phyloP scores from a whole-genome alignment of 306 rosid genomes.

The Cicer bijugum region DNA sequence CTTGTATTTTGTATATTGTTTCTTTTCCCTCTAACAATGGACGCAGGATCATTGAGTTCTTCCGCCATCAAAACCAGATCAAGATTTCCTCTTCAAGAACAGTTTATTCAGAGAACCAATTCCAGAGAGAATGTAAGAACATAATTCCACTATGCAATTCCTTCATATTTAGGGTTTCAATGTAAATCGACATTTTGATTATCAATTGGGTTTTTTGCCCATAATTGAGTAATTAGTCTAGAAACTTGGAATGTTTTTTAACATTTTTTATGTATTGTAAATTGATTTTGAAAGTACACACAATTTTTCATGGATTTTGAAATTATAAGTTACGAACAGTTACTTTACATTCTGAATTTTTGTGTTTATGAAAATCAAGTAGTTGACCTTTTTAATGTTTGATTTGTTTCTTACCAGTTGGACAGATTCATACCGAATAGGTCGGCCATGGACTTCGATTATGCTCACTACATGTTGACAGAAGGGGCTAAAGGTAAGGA shows the following conservation, averaged over 20 bases:
- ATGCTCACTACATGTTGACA: constrained; percentile 65
- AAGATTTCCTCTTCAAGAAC: constrained; percentile 55
- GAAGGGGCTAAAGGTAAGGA: constrained; percentile 72
- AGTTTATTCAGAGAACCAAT: constrained; percentile 47
- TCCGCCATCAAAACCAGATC: constrained; percentile 31
- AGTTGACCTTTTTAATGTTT: neutral
- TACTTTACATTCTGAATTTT: neutral
- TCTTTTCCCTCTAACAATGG: constrained; percentile 44
- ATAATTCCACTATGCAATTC: neutral
- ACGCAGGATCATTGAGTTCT: constrained; percentile 57
- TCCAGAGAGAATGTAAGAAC: constrained; percentile 52
- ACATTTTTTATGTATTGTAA: neutral
- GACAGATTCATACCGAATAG: constrained; percentile 71
- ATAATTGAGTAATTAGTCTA: neutral
- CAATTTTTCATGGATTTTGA: neutral
- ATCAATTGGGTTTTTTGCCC: neutral
- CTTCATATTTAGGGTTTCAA: neutral
- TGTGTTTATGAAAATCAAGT: neutral
- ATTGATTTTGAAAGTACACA: neutral
- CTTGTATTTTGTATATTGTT: neutral
- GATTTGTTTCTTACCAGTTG: constrained; percentile 49
- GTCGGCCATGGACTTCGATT: constrained; percentile 66
- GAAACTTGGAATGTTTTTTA: neutral
- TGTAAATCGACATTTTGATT: neutral
- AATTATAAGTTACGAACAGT: neutral